Base-by-base conservation (phyloP, 305 asterid genomes). In the Fraxinus dipetala region DNA sequence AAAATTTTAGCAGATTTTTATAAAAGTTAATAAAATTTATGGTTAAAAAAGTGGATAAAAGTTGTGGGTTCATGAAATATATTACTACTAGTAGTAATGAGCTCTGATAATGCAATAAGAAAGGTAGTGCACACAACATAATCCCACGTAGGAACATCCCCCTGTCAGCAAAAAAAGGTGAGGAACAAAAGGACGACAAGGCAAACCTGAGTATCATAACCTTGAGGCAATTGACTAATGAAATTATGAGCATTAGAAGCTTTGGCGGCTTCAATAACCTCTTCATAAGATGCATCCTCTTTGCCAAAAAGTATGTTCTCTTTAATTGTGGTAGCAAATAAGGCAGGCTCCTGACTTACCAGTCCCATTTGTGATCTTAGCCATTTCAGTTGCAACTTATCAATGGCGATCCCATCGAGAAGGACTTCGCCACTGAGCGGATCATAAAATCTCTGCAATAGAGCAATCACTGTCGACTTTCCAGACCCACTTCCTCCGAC, bases 401-500 rank as follows among this genome's bases (percentile, higher is more conserved):
- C 94, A 20, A 92, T 89, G 69, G 88, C 83, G 36, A 94, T 89
- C 0, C 96, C 98, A 83, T 96, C 98, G 0, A 94, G 83, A 28
- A 92, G 88, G 54, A 96, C 90, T 79, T 92, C 97, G 0, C 99
- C 99, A 0, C 85, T 87, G 2, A 87, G 80, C 2, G 98, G 99
- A 80, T 94, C 99, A 56, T 96, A 94, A 85, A 95, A 95, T 83
- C 98, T 87, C 84, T 94, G 99, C 70, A 96, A 36, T 9, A 96
- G 70, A 14, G 98, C 96, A 24, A 94, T 63, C 32, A 91, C 96
- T 0, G 99, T 96, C 5, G 99, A 96, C 79, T 96, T 96, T 3
- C 99, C 99, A 0, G 98, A 94, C 4, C 99, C 99, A 83, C 99
- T 96, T 32, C 96, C 98, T n/a, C 99, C 98, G 0, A 96, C 99